Conservation (phyloP, 2,329 filamentous ascomycete genomes). For the Fusarium camptoceras region DNA sequence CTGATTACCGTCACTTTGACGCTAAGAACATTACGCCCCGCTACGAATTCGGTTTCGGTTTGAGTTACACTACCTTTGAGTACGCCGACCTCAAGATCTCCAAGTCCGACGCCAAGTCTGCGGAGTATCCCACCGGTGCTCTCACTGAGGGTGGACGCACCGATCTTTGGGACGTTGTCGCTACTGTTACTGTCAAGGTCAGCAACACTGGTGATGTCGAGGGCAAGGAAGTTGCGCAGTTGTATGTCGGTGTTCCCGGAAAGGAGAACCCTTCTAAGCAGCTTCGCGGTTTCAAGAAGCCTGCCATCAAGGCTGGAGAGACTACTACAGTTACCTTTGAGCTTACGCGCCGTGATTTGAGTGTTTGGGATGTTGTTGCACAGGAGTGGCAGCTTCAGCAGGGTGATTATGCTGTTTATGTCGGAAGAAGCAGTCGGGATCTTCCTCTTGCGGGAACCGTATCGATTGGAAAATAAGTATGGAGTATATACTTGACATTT, state of each 20-base stretch:
- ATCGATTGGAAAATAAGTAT: fast-evolving
- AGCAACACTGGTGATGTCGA: neutral
- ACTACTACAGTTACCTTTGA: neutral
- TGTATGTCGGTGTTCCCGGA: constrained; percentile 2
- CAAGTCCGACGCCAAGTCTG: neutral
- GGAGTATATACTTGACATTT: fast-evolving
- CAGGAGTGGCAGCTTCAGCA: constrained; percentile 26
- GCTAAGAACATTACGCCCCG: constrained; percentile 68
- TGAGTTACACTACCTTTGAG: constrained; percentile 76
- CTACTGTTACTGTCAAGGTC: neutral
- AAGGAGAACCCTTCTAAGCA: constrained; percentile 1
- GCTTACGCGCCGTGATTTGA: neutral
- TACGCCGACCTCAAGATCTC: neutral
- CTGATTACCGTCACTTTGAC: constrained; percentile 81
- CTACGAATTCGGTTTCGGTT: constrained; percentile 81
- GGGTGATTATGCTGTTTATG: constrained; percentile 1
- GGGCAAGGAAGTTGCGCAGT: constrained; percentile 8
- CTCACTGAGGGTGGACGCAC: neutral
- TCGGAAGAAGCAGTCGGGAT: constrained; percentile 19
- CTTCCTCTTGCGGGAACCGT: neutral
- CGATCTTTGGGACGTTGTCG: constrained; percentile 10
- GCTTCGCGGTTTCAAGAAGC: constrained; percentile 16
- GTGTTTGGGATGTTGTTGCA: constrained; percentile 6
- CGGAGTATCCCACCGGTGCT: neutral
- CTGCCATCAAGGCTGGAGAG: neutral